Conservation (phyloP, 1,284 basidiomycete genomes). For the Marasmius fiardii region DNA sequence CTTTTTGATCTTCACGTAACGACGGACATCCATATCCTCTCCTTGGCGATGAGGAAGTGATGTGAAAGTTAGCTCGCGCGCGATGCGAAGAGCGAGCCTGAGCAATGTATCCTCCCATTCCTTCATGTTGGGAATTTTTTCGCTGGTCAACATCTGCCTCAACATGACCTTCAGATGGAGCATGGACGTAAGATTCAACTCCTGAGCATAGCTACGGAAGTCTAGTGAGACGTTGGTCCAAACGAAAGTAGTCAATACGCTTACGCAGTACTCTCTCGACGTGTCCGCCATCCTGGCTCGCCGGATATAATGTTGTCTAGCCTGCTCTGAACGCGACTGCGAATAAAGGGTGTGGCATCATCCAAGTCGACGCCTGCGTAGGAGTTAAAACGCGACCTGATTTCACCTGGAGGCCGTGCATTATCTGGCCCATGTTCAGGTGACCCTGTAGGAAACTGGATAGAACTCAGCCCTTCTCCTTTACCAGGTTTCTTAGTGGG, state of each 20-base stretch:
- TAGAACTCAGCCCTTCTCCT: slow-evolving; percentile 58
- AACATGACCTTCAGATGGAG: slow-evolving; percentile 87
- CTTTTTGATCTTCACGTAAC: slow-evolving; percentile 98
- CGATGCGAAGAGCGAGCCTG: slow-evolving; percentile 76
- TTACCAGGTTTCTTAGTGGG: slow-evolving; percentile 47
- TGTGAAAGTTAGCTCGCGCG: slow-evolving; percentile 74
- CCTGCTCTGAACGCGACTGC: slow-evolving; percentile 77
- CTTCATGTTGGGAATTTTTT: slow-evolving; percentile 70
- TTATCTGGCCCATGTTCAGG: slow-evolving; percentile 64
- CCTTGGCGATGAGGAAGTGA: slow-evolving; percentile 72
- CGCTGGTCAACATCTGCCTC: slow-evolving; percentile 79
- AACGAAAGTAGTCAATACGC: slow-evolving; percentile 23
- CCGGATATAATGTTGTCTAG: slow-evolving; percentile 53
- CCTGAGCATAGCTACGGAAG: slow-evolving; percentile 63
- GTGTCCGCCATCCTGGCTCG: slow-evolving; percentile 74
- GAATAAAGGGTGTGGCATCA: slow-evolving; percentile 67
- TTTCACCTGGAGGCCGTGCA: slow-evolving; percentile 47
- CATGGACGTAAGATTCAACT: slow-evolving; percentile 83
- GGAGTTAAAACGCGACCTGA: slow-evolving; percentile 55
- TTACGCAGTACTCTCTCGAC: slow-evolving; percentile 80
- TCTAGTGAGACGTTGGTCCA: slow-evolving; percentile 5
- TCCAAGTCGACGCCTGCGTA: slow-evolving; percentile 72
- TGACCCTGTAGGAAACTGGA: slow-evolving; percentile 78
- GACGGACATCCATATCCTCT: slow-evolving; percentile 92
- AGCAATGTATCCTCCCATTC: slow-evolving; percentile 88